Conservation (phyloP, 176 grass and related monocot genomes). For the Eleusine coracana region DNA sequence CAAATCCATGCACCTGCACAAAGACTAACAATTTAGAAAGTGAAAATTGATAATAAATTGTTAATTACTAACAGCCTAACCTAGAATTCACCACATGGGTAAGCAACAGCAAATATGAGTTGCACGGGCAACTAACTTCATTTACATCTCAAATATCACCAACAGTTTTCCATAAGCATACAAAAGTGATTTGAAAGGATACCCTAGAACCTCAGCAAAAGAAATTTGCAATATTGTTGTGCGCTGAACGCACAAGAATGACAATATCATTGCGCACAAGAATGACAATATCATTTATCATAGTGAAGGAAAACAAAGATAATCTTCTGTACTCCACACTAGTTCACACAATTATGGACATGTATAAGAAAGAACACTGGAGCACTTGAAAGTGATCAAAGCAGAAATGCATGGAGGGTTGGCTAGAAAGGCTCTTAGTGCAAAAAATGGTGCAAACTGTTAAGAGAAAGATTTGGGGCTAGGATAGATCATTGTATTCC, state of each 20-base stretch:
- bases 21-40: constrained; percentile 27
- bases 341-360: background rate
- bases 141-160: constrained; percentile 6
- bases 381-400: background rate
- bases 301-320: background rate
- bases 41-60: constrained; percentile 3
- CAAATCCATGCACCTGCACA: constrained; percentile 87
- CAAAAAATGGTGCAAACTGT: background rate
- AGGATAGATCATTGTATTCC: no score
- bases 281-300: background rate
- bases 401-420: background rate
- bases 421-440: background rate
- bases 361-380: background rate
- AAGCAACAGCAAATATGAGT: background rate
- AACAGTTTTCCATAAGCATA: background rate
- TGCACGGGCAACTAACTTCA: background rate
- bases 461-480: no score
- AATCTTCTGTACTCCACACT: background rate
- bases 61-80: background rate
- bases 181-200: background rate
- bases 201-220: background rate
- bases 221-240: background rate
- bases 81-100: background rate
- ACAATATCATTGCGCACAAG: background rate
- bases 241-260: background rate